These are phyloP conservation scores for Podaxis sp. DNA, from an alignment of 768 basidiomycete species.

Conservation along the genomic window DNA sequence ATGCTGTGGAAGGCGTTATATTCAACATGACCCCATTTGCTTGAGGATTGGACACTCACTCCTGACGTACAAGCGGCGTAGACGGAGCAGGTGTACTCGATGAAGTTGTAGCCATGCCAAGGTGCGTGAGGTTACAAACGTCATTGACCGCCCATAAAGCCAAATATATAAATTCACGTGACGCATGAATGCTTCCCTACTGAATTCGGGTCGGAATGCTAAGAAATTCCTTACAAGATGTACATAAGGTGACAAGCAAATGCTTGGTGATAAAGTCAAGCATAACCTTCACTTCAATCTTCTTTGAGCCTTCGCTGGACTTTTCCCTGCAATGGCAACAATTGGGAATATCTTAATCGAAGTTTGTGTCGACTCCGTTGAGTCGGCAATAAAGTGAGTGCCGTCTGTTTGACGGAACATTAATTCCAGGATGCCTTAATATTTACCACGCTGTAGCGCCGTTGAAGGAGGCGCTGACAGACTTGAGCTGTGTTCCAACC, in stretches of 20 bases:
- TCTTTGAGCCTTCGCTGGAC: not conserved
- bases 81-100: not conserved
- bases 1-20: conserved; percentile 47
- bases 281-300: not conserved
- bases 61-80: conserved; percentile 12
- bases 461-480: conserved; percentile 70
- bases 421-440: not conserved
- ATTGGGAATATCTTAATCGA: conserved; percentile 22
- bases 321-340: conserved; percentile 5
- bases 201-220: not conserved
- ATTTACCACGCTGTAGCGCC: conserved; percentile 46
- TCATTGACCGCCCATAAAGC: not conserved
- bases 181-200: not conserved
- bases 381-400: conserved; percentile 27
- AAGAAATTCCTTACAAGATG: conserved; percentile 5
- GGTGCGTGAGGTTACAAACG: not conserved
- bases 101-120: conserved; percentile 3
- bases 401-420: not conserved
- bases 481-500: conserved; percentile 73
- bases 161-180: conserved; percentile 5
- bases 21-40: not conserved
- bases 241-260: conserved; percentile 9
- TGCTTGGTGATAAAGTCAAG: not conserved
- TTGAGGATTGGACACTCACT: not conserved
- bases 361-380: conserved; percentile 29